Conservation (phyloP, 768 basidiomycete genomes). For the Rhizopogon salebrosus region DNA sequence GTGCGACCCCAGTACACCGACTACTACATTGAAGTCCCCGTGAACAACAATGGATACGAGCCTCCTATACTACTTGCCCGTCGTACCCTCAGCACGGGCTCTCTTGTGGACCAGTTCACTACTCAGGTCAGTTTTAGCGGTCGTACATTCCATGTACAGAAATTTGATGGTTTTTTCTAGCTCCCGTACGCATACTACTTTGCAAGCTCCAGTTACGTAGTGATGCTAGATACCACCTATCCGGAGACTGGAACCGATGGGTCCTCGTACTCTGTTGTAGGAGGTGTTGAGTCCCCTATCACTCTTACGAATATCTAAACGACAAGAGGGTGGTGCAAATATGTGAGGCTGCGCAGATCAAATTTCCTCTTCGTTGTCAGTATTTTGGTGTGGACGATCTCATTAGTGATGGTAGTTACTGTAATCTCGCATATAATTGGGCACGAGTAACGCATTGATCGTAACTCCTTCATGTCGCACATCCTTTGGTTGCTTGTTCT, state of each 20-base stretch:
- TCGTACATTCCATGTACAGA: background rate
- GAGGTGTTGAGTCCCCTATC: constrained; percentile 12
- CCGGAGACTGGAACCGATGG: constrained; percentile 16
- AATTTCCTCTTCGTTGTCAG: too few species aligned
- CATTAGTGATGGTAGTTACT: too few species aligned
- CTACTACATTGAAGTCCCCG: constrained; percentile 29
- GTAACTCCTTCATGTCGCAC: background rate
- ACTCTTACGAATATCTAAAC: constrained; percentile 8
- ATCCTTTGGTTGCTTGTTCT: constrained; percentile 52
- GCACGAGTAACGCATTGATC: background rate
- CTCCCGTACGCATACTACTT: constrained; percentile 21
- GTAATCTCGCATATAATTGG: background rate
- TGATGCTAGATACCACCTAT: constrained; percentile 20
- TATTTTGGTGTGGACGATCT: too few species aligned
- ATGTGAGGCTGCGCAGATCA: too few species aligned
- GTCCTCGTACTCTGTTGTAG: constrained; percentile 16
- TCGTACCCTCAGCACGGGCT: constrained; percentile 8
- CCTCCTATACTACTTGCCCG: constrained; percentile 25
- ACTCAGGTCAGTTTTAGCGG: constrained; percentile 9
- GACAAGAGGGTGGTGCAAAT: background rate
- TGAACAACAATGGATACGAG: constrained; percentile 25
- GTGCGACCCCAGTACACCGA: constrained; percentile 22
- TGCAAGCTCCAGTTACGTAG: constrained; percentile 14
- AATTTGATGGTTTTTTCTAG: constrained; percentile 13
- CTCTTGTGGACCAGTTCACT: constrained; percentile 11